phyloP scores from a whole-genome alignment of 1,284 basidiomycete species.

The Cutaneotrichosporon daszewskae region DNA sequence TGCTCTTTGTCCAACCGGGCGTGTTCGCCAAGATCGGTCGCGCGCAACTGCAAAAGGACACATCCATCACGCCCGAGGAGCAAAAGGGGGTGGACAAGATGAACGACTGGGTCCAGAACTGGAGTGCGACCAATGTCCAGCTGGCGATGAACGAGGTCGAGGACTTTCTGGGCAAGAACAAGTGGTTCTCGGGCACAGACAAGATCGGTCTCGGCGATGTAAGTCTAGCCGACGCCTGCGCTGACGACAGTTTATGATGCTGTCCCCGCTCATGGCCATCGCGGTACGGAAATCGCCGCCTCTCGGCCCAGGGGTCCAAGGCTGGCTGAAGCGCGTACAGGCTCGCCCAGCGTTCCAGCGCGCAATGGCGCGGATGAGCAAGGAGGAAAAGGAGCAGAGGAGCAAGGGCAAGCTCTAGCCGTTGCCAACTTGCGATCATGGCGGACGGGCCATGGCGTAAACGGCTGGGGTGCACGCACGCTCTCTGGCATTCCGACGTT shows the following conservation, averaged over 20 bases:
- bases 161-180: conserved; percentile 19
- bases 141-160: conserved; percentile 26
- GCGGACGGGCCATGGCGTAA: too few relatives aligned
- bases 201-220: conserved; percentile 39
- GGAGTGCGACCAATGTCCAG: conserved; percentile 5
- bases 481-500: too few relatives aligned
- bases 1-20: conserved; percentile 6
- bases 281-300: background rate
- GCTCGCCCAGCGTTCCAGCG: conserved; percentile 1
- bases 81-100: conserved; percentile 1
- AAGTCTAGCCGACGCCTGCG: conserved; percentile 10
- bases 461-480: too few relatives aligned
- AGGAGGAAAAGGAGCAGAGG: conserved; percentile 8
- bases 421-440: background rate
- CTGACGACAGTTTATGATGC: conserved; percentile 3
- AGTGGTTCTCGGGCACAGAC: conserved; percentile 32
- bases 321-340: background rate
- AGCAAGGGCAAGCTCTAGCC: conserved; percentile 8
- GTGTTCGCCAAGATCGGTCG: background rate
- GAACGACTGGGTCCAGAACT: background rate
- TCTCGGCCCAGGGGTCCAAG: background rate
- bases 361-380: conserved; percentile 6
- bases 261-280: background rate
- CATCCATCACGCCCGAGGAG: background rate
- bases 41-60: conserved; percentile 1